phyloP scores from a whole-genome alignment of 495 filamentous ascomycete species.

The Lasiosphaeria ovina region DNA sequence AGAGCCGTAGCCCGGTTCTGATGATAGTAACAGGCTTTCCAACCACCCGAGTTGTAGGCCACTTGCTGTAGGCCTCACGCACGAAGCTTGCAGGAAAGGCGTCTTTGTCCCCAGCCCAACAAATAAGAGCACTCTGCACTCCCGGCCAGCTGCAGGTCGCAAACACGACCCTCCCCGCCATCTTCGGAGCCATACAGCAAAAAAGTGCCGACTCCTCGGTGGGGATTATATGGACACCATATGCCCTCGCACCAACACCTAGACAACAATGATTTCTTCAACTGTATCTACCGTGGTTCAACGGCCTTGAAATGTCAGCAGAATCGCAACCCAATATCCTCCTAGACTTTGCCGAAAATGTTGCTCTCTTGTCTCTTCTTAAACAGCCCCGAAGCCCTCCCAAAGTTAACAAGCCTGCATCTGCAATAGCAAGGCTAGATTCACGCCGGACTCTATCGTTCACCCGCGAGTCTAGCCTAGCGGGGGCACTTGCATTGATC shows the following conservation, averaged over 20 bases:
- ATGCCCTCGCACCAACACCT: not conserved
- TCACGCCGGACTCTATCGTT: conserved; percentile 28
- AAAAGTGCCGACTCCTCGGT: not conserved
- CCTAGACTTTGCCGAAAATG: conserved; percentile 22
- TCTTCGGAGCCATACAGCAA: not conserved
- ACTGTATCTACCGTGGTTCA: not conserved
- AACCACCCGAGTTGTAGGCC: no score
- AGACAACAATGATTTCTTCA: no score
- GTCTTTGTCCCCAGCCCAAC: not conserved
- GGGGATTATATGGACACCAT: not conserved
- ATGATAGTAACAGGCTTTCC: no score
- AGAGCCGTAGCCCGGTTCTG: not conserved
- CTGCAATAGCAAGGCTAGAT: not conserved
- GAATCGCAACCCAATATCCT: not conserved
- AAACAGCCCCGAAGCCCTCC: conserved; percentile 4
- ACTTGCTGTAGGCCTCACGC: conserved; percentile 21
- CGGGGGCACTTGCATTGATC: conserved; percentile 40
- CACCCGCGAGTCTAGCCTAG: conserved; percentile 30
- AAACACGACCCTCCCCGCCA: not conserved
- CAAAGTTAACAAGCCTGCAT: conserved; percentile 11
- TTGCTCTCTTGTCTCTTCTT: conserved; percentile 30
- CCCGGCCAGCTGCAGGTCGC: conserved; percentile 5
- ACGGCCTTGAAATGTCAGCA: no score
- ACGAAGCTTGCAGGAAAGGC: conserved; percentile 8
- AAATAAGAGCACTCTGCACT: conserved; percentile 12